Percentiles rank a stretch among this genome's conserved stretches.
Conservation (phyloP, 2,329 filamentous ascomycete genomes). For the Kalaharituber pfeilii region DNA sequence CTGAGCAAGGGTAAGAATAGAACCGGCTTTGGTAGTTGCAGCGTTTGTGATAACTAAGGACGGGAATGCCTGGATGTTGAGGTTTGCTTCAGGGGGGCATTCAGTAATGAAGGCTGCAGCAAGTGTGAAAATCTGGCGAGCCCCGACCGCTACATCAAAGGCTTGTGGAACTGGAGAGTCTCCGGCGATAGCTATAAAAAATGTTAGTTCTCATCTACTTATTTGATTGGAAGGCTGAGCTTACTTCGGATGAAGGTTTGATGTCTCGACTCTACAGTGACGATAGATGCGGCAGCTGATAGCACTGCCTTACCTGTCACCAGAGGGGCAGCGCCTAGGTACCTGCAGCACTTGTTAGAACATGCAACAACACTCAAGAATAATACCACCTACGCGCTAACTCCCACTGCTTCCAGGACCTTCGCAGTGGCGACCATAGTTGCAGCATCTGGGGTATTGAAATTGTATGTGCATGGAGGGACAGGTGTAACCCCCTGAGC, state of each 20-base stretch:
- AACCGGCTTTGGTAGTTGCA: slow-evolving; percentile 14
- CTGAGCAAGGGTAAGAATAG: slow-evolving; percentile 35
- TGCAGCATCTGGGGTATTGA: slow-evolving; percentile 45
- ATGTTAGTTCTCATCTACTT: background rate
- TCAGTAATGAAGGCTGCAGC: slow-evolving; percentile 54
- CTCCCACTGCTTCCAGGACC: slow-evolving; percentile 54
- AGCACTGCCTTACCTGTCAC: slow-evolving; percentile 44
- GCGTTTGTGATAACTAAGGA: slow-evolving; percentile 25
- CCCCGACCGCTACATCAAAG: slow-evolving; percentile 52
- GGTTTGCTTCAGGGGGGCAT: slow-evolving; percentile 49
- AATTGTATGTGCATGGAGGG: slow-evolving; percentile 53
- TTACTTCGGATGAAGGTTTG: slow-evolving; percentile 48
- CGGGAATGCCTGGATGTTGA: slow-evolving; percentile 47
- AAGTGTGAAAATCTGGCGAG: slow-evolving; percentile 54
- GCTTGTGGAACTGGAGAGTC: slow-evolving; percentile 42
- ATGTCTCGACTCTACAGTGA: slow-evolving; percentile 56
- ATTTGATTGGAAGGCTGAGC: slow-evolving; percentile 35
- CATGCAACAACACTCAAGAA: background rate
- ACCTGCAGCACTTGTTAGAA: slow-evolving; percentile 22
- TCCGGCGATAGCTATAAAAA: slow-evolving; percentile 27
- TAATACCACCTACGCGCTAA: slow-evolving; percentile 42
- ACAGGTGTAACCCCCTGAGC: slow-evolving; percentile 48
- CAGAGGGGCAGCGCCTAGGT: slow-evolving; percentile 51
- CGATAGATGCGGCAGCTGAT: slow-evolving; percentile 49
- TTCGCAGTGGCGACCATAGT: slow-evolving; percentile 52